Evolutionary conservation across 495 filamentous ascomycete species (phyloP), one percentile per base, ranked within the genome.

Genomic region (Penicillium roqueforti): DNA sequence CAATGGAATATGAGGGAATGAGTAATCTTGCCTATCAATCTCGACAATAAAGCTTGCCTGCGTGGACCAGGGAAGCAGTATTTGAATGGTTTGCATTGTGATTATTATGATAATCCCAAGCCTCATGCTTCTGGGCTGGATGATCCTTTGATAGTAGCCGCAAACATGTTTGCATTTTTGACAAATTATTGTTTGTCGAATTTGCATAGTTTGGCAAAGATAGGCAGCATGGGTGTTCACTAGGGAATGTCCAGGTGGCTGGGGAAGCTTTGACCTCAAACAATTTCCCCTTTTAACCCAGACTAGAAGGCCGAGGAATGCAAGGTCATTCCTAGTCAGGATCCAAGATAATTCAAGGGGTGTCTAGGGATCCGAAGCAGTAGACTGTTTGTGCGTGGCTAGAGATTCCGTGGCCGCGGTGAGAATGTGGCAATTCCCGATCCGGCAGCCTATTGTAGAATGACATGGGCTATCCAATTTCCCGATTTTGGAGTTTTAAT

Each of bases 111-210:
- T 7, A 16, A 13, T 4, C 7, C 9, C 6, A 37, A 25, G 32
- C 10, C 38, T 14, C 20, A 43, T 43, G 18, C 18, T 22, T n/a
- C 29, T 34, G 19, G 25, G 36, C 39, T 43, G 20, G n/a, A n/a
- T n/a, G n/a, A 11, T 25, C 39, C 16, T 5, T 23, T 23, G 23
- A 23, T 23, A 5, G 5, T 23, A 23, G 2, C 23, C 53, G 26
- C 18, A 56, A 58, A 32, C 40, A 51, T 56, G 32, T 55, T 61
- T 59, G 36, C 61, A 57, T 61, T 47, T 54, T 42, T 55, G 25
- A 22, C 40, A 41, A 49, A 54, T 26, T 16, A 31, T 18, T 28
- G 1, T 47, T 56, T 41, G 48, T 22, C 26, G 9, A 3, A 22
- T 53, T 41, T 56, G 49, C 44, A 53, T 43, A 14, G 23, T 25